Base-by-base conservation (phyloP, 306 rosid genomes). In the Ormosia semicastrata region DNA sequence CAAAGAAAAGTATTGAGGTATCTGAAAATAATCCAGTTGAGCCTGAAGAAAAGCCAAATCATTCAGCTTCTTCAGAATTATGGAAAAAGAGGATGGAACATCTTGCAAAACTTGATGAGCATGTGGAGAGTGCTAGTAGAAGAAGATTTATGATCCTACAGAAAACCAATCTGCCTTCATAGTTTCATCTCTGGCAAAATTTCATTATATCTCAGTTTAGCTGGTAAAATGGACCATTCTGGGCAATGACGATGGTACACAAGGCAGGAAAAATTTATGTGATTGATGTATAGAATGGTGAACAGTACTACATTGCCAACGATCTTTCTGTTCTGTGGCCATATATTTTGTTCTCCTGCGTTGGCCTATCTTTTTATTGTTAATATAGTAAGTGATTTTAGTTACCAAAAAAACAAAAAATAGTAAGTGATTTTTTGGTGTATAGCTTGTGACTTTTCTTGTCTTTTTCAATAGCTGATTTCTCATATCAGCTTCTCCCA, bases 21-120 rank as follows among this genome's bases (percentile, higher is more conserved):
- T 53, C 37, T 4, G 89, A 84, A 33, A 73, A 59, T 32, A 88
- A 85, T 52, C 59, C 77, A 3, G 29, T 11, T 70, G 89, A 87
- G 69, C 15, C 65, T 8, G 87, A 79, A 40, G 77, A 81, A 71
- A 80, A 76, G 56, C 32, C 56, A 44, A 80, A 52, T 7, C 33
- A 84, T 29, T 13, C 46, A 3, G 73, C 71, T 11, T 77, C 92
- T 4, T 10, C 94, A 2, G 89, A 85, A 41, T 88, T 91, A 7
- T 88, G 97, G 95, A 88, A 67, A 77, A 89, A 87, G 84, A 83
- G 97, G 66, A 94, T 94, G 97, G 77, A 81, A 39, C 97, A 93
- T 88, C 88, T 94, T 85, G 93, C 88, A 65, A 93, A 91, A 83
- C 92, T 92, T 64, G 98, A 96, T 44, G 97, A 91, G 83, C 85